phyloP scores from a whole-genome alignment of 805 yeast species.

The Kuraishia ogatae region DNA sequence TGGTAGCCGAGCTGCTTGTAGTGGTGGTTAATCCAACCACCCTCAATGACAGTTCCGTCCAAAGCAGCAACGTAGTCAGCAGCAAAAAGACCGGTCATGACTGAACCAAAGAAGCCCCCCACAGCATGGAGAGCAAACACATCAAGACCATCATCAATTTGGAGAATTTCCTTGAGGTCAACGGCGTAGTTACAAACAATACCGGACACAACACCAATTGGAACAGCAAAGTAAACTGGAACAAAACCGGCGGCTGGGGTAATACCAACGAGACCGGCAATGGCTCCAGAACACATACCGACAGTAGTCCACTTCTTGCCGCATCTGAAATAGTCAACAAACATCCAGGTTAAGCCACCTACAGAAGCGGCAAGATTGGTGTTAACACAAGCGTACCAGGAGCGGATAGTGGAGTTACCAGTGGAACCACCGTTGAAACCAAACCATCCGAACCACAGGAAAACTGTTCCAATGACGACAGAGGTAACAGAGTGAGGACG shows the following conservation, averaged over 20 bases:
- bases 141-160: slow-evolving; percentile 91
- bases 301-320: slow-evolving; percentile 90
- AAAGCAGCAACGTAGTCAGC: slow-evolving; percentile 82
- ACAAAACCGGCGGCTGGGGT: slow-evolving; percentile 98
- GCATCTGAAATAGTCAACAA: slow-evolving; percentile 78
- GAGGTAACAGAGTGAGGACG: slow-evolving; percentile 90
- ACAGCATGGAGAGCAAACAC: slow-evolving; percentile 91
- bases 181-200: slow-evolving; percentile 78
- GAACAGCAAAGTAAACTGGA: slow-evolving; percentile 82
- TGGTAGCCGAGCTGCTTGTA: slow-evolving; percentile 82
- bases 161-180: slow-evolving; percentile 61
- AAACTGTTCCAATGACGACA: slow-evolving; percentile 86
- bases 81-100: slow-evolving; percentile 87
- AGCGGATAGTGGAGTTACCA: slow-evolving; percentile 86
- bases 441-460: slow-evolving; percentile 98
- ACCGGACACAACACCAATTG: slow-evolving; percentile 75
- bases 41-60: slow-evolving; percentile 56
- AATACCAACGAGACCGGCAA: slow-evolving; percentile 90
- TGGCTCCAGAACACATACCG: slow-evolving; percentile 89
- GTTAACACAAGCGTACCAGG: slow-evolving; percentile 89
- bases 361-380: slow-evolving; percentile 90
- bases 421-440: slow-evolving; percentile 99
- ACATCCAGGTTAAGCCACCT: slow-evolving; percentile 94
- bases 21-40: slow-evolving; percentile 88
- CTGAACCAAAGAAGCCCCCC: slow-evolving; percentile 82